These are phyloP conservation scores for Miscanthus lutarioriparius DNA, from an alignment of 176 grass and related monocot species.

Conservation along the genomic window DNA sequence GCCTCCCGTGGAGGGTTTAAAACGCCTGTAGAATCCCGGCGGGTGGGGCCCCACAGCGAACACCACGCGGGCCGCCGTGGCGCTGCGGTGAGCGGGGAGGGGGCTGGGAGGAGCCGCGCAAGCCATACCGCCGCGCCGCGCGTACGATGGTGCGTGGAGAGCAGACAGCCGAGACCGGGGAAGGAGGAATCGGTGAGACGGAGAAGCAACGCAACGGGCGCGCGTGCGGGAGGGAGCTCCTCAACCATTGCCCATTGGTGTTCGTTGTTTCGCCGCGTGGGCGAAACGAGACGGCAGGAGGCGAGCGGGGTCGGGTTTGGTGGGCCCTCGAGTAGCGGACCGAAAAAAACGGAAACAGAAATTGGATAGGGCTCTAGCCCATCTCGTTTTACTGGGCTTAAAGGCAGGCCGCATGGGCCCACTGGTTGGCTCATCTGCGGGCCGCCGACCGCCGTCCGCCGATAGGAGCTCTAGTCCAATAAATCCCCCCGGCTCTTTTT, in stretches of 20 bases:
- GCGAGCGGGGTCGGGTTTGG: not conserved
- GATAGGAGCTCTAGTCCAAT: not conserved
- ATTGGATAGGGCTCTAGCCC: not conserved
- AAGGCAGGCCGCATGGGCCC: not conserved
- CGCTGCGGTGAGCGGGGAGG: constrained; percentile 11
- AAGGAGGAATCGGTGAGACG: not conserved
- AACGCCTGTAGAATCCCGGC: not conserved
- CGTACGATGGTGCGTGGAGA: not conserved
- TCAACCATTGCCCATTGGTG: not conserved
- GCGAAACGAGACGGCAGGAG: constrained; percentile 19
- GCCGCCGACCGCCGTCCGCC: not conserved
- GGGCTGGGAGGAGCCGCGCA: constrained; percentile 20
- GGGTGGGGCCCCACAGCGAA: not conserved
- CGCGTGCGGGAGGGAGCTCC: not conserved
- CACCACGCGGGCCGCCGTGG: not conserved
- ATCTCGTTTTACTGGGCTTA: not conserved
- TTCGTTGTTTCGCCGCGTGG: constrained; percentile 48
- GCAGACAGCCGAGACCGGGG: not conserved
- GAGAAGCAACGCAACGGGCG: not conserved
- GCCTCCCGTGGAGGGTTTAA: not conserved
- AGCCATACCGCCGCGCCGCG: constrained; percentile 29
- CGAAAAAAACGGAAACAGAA: not conserved
- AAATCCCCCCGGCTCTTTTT: not conserved
- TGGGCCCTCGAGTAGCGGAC: not conserved
- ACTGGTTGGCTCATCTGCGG: not conserved